Conservation (phyloP, 768 basidiomycete species). For the Boletellus ananiceps region DNA sequence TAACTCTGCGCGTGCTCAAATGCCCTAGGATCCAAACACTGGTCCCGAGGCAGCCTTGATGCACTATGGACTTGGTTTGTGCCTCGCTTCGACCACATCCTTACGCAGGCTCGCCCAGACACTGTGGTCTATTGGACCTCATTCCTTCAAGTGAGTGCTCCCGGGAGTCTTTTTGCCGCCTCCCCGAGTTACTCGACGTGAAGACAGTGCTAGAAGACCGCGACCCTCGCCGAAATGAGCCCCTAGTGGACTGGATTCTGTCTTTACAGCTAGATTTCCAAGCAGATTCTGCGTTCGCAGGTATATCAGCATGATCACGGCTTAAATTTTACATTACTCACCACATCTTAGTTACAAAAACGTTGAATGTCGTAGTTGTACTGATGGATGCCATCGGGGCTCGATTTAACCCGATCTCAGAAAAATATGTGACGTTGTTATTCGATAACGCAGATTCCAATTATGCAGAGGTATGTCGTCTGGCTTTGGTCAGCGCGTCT, state of each 20-base stretch:
- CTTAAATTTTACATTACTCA: slow-evolving; percentile 3
- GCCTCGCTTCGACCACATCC: slow-evolving; percentile 56
- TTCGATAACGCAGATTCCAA: slow-evolving; percentile 75
- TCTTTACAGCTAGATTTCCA: slow-evolving; percentile 76
- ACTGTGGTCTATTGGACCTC: slow-evolving; percentile 74
- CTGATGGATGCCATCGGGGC: slow-evolving; percentile 62
- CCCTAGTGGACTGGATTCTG: slow-evolving; percentile 73
- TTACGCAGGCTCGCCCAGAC: slow-evolving; percentile 78
- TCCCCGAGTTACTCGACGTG: slow-evolving; percentile 7
- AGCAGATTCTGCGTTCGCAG: slow-evolving; percentile 82
- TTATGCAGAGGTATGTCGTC: slow-evolving; percentile 68
- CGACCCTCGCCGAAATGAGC: slow-evolving; percentile 75
- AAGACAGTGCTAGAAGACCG: slow-evolving; percentile 57
- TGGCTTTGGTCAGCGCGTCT: background rate
- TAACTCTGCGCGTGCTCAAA: slow-evolving; percentile 6
- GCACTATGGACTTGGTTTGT: slow-evolving; percentile 72
- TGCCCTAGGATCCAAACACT: slow-evolving; percentile 73
- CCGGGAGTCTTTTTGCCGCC: background rate
- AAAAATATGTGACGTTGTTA: slow-evolving; percentile 63
- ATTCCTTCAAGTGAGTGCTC: slow-evolving; percentile 39
- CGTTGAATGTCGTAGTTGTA: slow-evolving; percentile 60
- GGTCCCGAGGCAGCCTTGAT: slow-evolving; percentile 52
- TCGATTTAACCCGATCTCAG: slow-evolving; percentile 62
- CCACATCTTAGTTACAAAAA: slow-evolving; percentile 60
- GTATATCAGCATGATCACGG: slow-evolving; percentile 39